These are phyloP conservation scores for Epichloe amarillans DNA, from an alignment of 2,329 filamentous ascomycete genomes.

Conservation along the genomic window DNA sequence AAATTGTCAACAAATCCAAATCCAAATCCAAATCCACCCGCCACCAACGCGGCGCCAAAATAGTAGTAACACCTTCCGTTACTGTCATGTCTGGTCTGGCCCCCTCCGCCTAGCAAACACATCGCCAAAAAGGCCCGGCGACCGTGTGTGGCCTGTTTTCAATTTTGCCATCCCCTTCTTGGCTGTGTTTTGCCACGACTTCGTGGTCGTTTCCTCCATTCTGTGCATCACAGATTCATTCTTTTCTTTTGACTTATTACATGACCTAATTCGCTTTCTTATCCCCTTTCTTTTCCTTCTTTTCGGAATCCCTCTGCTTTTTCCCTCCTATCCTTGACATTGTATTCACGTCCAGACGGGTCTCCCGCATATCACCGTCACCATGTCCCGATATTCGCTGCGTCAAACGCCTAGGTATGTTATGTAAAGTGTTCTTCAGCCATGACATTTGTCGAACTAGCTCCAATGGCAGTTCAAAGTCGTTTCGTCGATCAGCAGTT, in stretches of 20 bases:
- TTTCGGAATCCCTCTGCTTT: neutral
- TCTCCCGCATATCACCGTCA: neutral
- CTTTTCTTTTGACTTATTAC: neutral
- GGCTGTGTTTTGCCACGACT: neutral
- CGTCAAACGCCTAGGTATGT: conserved; percentile 19
- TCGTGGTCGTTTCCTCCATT: neutral
- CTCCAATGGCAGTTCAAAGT: neutral
- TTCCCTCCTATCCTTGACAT: neutral
- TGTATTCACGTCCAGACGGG: neutral
- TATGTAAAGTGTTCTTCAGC: neutral
- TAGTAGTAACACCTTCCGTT: neutral
- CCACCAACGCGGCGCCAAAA: neutral
- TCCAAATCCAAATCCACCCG: too few relatives aligned
- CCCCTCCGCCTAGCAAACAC: neutral
- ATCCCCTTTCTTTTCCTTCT: neutral
- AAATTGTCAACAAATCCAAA: too few relatives aligned
- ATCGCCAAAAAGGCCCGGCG: neutral
- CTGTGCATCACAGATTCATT: neutral
- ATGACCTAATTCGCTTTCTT: conserved; percentile 1
- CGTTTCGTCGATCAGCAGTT: neutral
- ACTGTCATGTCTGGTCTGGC: too few relatives aligned
- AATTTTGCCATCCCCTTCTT: neutral
- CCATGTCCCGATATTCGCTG: conserved; percentile 18
- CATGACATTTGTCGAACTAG: neutral
- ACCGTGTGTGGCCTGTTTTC: neutral